phyloP scores from a whole-genome alignment of 306 rosid genomes.

The Vigna radiata region DNA sequence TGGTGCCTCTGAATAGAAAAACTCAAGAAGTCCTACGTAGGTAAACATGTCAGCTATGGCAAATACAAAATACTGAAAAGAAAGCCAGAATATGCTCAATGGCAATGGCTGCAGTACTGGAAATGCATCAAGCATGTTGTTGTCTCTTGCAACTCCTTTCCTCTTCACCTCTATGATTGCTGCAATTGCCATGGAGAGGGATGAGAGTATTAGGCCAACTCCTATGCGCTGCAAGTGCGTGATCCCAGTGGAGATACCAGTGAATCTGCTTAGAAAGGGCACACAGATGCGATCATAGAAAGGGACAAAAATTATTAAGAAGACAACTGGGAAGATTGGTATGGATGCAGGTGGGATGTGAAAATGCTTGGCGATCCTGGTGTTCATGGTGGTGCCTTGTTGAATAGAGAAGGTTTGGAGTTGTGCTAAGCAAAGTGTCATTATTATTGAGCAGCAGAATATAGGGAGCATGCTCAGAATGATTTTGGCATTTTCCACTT shows the following conservation, averaged over 20 bases:
- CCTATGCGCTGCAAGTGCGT: conserved; percentile 85
- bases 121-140: conserved; percentile 70
- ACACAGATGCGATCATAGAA: conserved; percentile 67
- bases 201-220: conserved; percentile 80
- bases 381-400: conserved; percentile 83
- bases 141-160: conserved; percentile 67
- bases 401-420: conserved; percentile 91
- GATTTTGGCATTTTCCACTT: conserved; percentile 89
- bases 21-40: conserved; percentile 84
- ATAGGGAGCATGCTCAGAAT: conserved; percentile 82
- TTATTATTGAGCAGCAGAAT: conserved; percentile 79
- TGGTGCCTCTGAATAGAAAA: conserved; percentile 92
- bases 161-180: conserved; percentile 70
- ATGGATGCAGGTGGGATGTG: conserved; percentile 87
- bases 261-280: conserved; percentile 63
- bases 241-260: conserved; percentile 76
- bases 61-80: conserved; percentile 85
- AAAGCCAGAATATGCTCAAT: conserved; percentile 78
- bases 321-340: conserved; percentile 70
- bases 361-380: conserved; percentile 55
- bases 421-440: conserved; percentile 95
- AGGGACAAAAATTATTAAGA: conserved; percentile 67
- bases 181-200: conserved; percentile 81
- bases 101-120: conserved; percentile 75
- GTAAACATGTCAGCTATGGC: conserved; percentile 93